phyloP scores from a whole-genome alignment of 1,139 yeast genomes.

The Hansenula anomala region DNA sequence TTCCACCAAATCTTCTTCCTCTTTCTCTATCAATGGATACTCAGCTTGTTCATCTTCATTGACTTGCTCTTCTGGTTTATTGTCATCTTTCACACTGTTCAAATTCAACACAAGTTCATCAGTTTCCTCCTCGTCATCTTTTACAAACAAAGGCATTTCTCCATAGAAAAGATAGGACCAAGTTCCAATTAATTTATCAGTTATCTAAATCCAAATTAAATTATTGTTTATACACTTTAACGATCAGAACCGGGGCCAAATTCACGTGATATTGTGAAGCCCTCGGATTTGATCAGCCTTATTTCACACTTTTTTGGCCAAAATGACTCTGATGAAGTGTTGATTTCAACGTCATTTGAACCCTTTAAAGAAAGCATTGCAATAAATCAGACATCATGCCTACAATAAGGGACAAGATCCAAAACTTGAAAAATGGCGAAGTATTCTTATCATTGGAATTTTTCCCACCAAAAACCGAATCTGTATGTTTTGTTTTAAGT shows the following conservation, averaged over 20 bases:
- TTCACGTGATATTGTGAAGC: background rate
- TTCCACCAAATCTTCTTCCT: slow-evolving; percentile 20
- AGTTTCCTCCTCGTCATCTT: slow-evolving; percentile 26
- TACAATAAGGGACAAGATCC: slow-evolving; percentile 54
- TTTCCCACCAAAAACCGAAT: slow-evolving; percentile 93
- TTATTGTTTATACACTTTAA: background rate
- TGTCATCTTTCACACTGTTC: slow-evolving; percentile 10
- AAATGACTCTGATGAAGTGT: background rate
- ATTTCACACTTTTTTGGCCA: too few relatives aligned
- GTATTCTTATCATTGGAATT: slow-evolving; percentile 85
- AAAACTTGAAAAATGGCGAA: slow-evolving; percentile 43
- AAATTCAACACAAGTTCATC: slow-evolving; percentile 26
- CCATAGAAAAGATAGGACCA: too few relatives aligned
- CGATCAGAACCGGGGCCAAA: background rate
- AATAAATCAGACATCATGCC: background rate
- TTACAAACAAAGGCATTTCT: slow-evolving; percentile 30
- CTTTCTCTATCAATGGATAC: slow-evolving; percentile 29
- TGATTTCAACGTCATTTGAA: background rate
- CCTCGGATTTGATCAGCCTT: background rate
- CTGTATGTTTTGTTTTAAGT: slow-evolving; percentile 31
- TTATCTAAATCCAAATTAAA: too few relatives aligned
- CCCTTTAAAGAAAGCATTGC: background rate
- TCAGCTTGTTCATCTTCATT: slow-evolving; percentile 9
- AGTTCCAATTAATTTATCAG: background rate
- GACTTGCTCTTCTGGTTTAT: background rate